These are phyloP conservation scores for Pichia sp. DNA, from an alignment of 1,139 yeast genomes.

Conservation along the genomic window DNA sequence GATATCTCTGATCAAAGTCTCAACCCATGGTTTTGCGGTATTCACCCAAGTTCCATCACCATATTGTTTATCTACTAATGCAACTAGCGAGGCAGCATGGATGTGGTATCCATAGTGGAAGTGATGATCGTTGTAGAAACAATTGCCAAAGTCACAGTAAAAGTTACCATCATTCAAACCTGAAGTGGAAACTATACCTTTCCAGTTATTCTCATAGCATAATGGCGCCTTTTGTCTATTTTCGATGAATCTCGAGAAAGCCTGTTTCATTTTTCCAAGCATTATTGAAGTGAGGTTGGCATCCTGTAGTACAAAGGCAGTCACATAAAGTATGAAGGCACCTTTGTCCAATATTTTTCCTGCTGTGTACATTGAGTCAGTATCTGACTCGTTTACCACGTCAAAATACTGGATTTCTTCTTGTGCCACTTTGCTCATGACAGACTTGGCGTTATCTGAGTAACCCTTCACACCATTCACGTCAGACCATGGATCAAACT, in stretches of 20 bases:
- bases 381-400: slow-evolving; percentile 53
- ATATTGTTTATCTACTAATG: slow-evolving; percentile 45
- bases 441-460: slow-evolving; percentile 36
- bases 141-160: slow-evolving; percentile 65
- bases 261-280: slow-evolving; percentile 50
- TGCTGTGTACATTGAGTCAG: slow-evolving; percentile 72
- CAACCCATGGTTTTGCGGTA: slow-evolving; percentile 52
- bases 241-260: slow-evolving; percentile 54
- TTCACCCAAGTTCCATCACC: slow-evolving; percentile 50
- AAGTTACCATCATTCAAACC: slow-evolving; percentile 46
- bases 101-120: slow-evolving; percentile 78
- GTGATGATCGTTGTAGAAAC: slow-evolving; percentile 77
- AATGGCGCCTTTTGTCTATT: slow-evolving; percentile 61
- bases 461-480: slow-evolving; percentile 34
- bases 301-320: slow-evolving; percentile 54
- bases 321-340: slow-evolving; percentile 65
- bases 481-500: slow-evolving; percentile 57
- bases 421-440: slow-evolving; percentile 46
- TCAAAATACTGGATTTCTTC: slow-evolving; percentile 49
- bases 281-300: slow-evolving; percentile 41
- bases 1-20: slow-evolving; percentile 60
- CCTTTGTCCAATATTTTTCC: slow-evolving; percentile 73
- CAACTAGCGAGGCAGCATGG: slow-evolving; percentile 65
- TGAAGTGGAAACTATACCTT: slow-evolving; percentile 69
- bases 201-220: slow-evolving; percentile 64